A percentile compares a stretch with the other conserved stretches of the same genome.
Conservation (phyloP, 139 green algal species). For the Micractinium conductrix region DNA sequence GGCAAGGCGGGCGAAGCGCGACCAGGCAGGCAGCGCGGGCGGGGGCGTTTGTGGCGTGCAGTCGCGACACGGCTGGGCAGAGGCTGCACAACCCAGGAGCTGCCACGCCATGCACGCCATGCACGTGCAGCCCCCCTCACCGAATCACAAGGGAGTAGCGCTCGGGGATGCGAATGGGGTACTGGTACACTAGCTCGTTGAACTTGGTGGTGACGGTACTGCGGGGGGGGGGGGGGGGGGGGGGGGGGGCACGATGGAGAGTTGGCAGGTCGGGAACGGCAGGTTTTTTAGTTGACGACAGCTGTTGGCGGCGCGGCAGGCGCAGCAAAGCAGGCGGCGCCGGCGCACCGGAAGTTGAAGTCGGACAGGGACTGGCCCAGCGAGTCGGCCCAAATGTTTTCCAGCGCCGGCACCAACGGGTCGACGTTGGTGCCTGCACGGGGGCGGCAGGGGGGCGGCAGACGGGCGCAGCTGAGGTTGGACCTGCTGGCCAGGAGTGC, state of each 20-base stretch:
- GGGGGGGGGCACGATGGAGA: not conserved
- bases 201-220: constrained; percentile 95
- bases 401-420: constrained; percentile 94
- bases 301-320: too few species aligned
- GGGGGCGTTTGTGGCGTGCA: too few species aligned
- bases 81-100: too few species aligned
- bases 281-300: too few species aligned
- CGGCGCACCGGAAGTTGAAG: constrained; percentile 95
- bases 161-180: constrained; percentile 99
- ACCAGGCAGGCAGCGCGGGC: not conserved
- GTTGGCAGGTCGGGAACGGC: too few species aligned
- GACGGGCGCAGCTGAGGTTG: too few species aligned
- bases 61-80: too few species aligned
- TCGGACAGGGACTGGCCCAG: constrained; percentile 83
- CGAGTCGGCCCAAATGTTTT: constrained; percentile 97
- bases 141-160: constrained; percentile 97
- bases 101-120: too few species aligned
- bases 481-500: too few species aligned
- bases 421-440: constrained; percentile 90
- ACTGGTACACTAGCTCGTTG: constrained; percentile 99
- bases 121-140: too few species aligned
- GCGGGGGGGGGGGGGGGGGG: not conserved
- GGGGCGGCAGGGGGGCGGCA: not conserved
- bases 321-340: too few species aligned
- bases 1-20: not conserved